A percentile compares a stretch with the other conserved stretches of the same genome.
Evolutionary conservation across 2,329 filamentous ascomycete species (phyloP).

Genomic region (Colletotrichum sp.): DNA sequence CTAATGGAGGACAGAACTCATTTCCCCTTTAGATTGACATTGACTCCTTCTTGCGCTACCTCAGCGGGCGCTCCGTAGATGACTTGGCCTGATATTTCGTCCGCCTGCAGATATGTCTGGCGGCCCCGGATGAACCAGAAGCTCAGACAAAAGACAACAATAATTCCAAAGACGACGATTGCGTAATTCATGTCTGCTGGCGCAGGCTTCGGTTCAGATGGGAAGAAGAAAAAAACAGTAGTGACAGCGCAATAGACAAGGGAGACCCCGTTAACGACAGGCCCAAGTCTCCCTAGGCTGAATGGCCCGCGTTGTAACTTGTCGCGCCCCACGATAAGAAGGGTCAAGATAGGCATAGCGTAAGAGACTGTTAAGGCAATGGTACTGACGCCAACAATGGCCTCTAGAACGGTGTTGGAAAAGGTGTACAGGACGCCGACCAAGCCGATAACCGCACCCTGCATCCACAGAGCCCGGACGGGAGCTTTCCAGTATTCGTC

Average conservation of each 20-base stretch:
- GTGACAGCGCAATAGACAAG: conserved; percentile 56
- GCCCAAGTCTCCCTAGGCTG: background rate
- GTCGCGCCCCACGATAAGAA: background rate
- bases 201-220: conserved; percentile 45
- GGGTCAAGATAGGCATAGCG: conserved; percentile 20
- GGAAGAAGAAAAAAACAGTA: conserved; percentile 62
- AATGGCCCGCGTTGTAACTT: background rate
- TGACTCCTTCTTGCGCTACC: background rate
- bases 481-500: conserved; percentile 57
- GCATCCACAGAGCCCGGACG: conserved; percentile 54
- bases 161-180: conserved; percentile 60
- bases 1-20: background rate
- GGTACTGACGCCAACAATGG: conserved; percentile 60
- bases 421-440: conserved; percentile 63
- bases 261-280: conserved; percentile 49
- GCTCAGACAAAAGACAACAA: conserved; percentile 51
- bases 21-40: background rate
- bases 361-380: conserved; percentile 60
- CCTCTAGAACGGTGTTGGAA: conserved; percentile 55
- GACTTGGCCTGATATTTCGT: background rate
- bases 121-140: conserved; percentile 57
- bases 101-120: conserved; percentile 30
- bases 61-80: background rate
- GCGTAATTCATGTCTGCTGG: conserved; percentile 60
- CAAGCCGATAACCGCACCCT: conserved; percentile 44